Evolutionary conservation across 176 grass and related monocot genomes (phyloP).

Genomic region (Oryza meyeriana): DNA sequence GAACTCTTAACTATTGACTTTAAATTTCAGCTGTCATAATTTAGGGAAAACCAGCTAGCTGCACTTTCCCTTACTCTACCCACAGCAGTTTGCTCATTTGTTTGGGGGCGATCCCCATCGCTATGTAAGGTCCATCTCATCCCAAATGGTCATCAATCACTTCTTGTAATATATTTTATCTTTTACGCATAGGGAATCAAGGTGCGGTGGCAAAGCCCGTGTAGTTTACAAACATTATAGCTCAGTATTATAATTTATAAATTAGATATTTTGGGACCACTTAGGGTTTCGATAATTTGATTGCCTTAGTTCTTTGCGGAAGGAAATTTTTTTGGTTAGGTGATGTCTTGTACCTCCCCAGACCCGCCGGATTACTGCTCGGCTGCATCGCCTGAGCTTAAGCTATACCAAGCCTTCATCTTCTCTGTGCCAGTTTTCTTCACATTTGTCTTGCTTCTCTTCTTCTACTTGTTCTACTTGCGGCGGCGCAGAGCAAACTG

Average conservation of each 20-base stretch:
- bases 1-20: not conserved
- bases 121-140: not conserved
- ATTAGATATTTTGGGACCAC: not conserved
- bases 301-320: not conserved
- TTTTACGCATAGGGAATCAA: not conserved
- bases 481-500: slow-evolving; percentile 74
- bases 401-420: slow-evolving; percentile 89
- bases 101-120: not conserved
- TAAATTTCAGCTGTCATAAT: not conserved
- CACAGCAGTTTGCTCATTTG: not conserved
- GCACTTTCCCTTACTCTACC: not conserved
- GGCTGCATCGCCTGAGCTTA: slow-evolving; percentile 67
- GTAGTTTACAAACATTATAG: not conserved
- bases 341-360: slow-evolving; percentile 80
- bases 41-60: not conserved
- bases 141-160: not conserved
- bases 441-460: slow-evolving; percentile 68
- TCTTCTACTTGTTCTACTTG: slow-evolving; percentile 94
- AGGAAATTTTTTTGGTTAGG: slow-evolving; percentile 14
- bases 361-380: slow-evolving; percentile 79
- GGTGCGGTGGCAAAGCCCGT: not conserved
- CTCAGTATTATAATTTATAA: slow-evolving; percentile 3
- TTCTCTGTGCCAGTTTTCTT: slow-evolving; percentile 95
- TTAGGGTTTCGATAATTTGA: not conserved
- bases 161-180: not conserved